Conservation (phyloP, 495 filamentous ascomycete genomes). For the Cenococcum geophilum region DNA sequence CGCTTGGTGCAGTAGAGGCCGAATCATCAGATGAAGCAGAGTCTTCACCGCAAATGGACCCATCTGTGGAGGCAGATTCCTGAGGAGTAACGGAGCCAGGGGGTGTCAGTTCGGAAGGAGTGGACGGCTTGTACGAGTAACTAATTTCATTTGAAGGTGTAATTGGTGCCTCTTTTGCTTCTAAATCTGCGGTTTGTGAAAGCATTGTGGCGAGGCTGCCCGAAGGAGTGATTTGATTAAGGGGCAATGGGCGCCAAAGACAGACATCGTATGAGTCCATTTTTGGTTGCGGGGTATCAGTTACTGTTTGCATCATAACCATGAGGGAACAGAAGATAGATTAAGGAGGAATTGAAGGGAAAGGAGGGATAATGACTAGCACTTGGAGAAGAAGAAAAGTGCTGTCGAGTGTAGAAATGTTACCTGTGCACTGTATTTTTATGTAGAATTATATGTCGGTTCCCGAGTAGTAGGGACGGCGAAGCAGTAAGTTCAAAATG, state of each 20-base stretch:
- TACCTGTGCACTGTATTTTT: background rate
- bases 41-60: constrained; percentile 16
- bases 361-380: background rate
- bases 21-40: constrained; percentile 13
- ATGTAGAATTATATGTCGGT: background rate
- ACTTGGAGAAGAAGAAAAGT: background rate
- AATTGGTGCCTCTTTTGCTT: background rate
- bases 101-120: background rate
- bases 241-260: constrained; percentile 14
- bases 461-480: background rate
- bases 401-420: background rate
- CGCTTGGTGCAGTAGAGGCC: constrained; percentile 14
- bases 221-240: constrained; percentile 9
- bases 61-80: constrained; percentile 13
- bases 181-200: background rate
- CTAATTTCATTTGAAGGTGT: background rate
- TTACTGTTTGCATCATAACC: constrained; percentile 14
- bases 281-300: constrained; percentile 7
- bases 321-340: constrained; percentile 2
- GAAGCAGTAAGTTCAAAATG: background rate
- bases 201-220: background rate
- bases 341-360: background rate
- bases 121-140: background rate
- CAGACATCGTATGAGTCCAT: constrained; percentile 6
- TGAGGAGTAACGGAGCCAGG: background rate